phyloP scores from a whole-genome alignment of 2,329 filamentous ascomycete species.

The Ophiostoma tasmaniense region DNA sequence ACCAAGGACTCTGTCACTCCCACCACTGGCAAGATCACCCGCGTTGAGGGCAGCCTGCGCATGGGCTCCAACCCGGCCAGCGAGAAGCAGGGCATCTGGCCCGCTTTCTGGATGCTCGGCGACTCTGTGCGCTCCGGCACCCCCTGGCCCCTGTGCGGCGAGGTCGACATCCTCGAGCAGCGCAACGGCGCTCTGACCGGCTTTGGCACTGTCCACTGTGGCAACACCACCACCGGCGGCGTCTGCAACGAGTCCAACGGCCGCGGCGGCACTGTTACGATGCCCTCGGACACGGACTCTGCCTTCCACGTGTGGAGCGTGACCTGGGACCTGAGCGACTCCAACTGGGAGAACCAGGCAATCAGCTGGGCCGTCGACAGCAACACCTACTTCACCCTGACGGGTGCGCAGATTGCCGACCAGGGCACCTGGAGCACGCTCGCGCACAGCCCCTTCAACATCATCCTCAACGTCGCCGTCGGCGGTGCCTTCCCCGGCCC shows the following conservation, averaged over 20 bases:
- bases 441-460: conserved; percentile 39
- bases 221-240: conserved; percentile 32
- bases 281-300: conserved; percentile 29
- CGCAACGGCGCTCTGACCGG: conserved; percentile 41
- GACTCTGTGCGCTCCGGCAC: conserved; percentile 40
- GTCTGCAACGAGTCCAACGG: conserved; percentile 45
- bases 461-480: conserved; percentile 46
- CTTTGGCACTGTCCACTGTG: conserved; percentile 47
- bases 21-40: conserved; percentile 35
- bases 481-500: conserved; percentile 40
- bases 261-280: conserved; percentile 27
- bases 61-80: conserved; percentile 34
- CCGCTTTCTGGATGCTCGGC: conserved; percentile 51
- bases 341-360: conserved; percentile 37
- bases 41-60: conserved; percentile 39
- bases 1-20: conserved; percentile 41
- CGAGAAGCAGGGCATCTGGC: conserved; percentile 48
- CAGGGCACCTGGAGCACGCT: conserved; percentile 37
- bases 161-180: conserved; percentile 51
- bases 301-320: conserved; percentile 42
- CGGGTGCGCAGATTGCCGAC: conserved; percentile 36
- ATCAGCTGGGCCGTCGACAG: conserved; percentile 42
- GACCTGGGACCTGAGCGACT: conserved; percentile 36
- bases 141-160: conserved; percentile 45
- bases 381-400: conserved; percentile 34